phyloP scores from a whole-genome alignment of 2,329 filamentous ascomycete genomes.

The Teratosphaeria epicoccoides region DNA sequence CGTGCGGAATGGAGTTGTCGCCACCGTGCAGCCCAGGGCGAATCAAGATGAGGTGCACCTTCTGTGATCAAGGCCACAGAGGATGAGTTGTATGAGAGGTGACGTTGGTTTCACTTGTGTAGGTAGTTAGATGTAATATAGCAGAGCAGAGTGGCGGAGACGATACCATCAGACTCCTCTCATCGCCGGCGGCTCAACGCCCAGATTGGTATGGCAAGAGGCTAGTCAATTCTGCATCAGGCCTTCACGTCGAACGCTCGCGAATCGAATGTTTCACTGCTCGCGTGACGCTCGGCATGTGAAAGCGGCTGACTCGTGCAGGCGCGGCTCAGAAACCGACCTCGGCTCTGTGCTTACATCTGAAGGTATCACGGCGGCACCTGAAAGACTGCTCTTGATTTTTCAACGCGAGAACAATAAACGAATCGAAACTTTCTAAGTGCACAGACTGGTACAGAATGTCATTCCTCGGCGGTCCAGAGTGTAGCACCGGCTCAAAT shows the following conservation, averaged over 20 bases:
- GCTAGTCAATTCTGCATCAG: no score
- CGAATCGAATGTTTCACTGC: not conserved
- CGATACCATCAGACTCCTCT: not conserved
- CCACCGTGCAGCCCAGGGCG: no score
- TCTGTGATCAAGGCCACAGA: not conserved
- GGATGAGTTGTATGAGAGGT: not conserved
- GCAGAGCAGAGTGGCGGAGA: not conserved
- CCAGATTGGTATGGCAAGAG: not conserved
- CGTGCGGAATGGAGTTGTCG: no score
- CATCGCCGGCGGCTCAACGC: not conserved
- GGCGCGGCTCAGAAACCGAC: not conserved
- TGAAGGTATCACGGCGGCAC: not conserved
- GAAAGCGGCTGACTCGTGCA: not conserved
- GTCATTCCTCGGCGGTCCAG: constrained; percentile 92
- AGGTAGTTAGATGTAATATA: constrained; percentile 2
- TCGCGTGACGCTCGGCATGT: not conserved
- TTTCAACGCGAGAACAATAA: not conserved
- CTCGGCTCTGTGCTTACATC: constrained; percentile 2
- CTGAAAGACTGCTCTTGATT: no score
- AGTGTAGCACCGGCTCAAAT: constrained; percentile 93
- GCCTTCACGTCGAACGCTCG: no score
- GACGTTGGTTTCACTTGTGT: not conserved
- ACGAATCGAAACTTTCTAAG: not conserved
- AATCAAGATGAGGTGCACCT: no score
- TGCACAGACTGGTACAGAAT: constrained; percentile 51